Evolutionary conservation across 2,329 filamentous ascomycete genomes (phyloP).

Genomic region (Microdochium paspali): DNA sequence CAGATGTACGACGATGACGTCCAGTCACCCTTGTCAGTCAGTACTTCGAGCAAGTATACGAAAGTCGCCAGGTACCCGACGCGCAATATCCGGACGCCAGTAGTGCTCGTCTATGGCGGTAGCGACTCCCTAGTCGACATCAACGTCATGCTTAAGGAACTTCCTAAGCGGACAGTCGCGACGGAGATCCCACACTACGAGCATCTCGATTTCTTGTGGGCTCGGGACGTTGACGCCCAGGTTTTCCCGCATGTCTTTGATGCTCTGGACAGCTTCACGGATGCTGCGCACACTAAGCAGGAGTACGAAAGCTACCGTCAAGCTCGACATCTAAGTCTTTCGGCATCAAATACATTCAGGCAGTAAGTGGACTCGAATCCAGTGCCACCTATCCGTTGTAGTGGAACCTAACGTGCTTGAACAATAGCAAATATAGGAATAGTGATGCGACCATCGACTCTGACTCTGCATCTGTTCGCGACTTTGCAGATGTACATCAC

Average conservation of each 20-base stretch:
- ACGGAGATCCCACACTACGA: constrained; percentile 89
- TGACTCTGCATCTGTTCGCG: constrained; percentile 14
- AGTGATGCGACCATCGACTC: constrained; percentile 17
- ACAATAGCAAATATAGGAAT: constrained; percentile 2
- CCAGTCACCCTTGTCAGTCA: constrained; percentile 63
- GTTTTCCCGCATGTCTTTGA: constrained; percentile 91
- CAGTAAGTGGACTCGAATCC: constrained; percentile 20
- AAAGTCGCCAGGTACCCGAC: constrained; percentile 96
- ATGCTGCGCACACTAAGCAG: constrained; percentile 46
- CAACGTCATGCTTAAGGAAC: constrained; percentile 78
- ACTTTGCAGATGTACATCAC: constrained; percentile 7
- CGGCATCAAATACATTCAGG: constrained; percentile 21
- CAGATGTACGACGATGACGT: constrained; percentile 98
- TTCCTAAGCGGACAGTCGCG: constrained; percentile 76
- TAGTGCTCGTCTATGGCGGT: constrained; percentile 88
- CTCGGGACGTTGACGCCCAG: constrained; percentile 67
- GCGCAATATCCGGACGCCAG: constrained; percentile 90
- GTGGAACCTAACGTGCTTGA: not conserved
- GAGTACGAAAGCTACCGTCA: constrained; percentile 50
- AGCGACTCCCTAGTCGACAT: constrained; percentile 93
- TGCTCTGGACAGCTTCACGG: constrained; percentile 65
- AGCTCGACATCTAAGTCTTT: constrained; percentile 39
- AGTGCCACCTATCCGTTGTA: not conserved
- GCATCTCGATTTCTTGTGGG: constrained; percentile 96
- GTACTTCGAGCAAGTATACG: constrained; percentile 72